Percentiles rank a stretch among this genome's conserved stretches.
Conservation (phyloP, 768 basidiomycete genomes). For the Podaxis pistillaris region DNA sequence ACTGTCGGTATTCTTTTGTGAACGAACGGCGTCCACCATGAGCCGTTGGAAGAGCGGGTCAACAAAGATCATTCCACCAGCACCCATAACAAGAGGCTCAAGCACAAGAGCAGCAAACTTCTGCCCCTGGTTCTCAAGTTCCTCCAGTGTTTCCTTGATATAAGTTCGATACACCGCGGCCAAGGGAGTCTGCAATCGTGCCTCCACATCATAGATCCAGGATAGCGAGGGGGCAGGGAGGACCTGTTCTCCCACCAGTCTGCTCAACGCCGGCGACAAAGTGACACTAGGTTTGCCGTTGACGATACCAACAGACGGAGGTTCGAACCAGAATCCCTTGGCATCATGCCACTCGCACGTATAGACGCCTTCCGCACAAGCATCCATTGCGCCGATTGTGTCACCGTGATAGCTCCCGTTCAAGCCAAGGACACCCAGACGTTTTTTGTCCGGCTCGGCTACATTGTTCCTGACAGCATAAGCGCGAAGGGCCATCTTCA, state of each 20-base stretch:
- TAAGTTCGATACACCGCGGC: constrained; percentile 62
- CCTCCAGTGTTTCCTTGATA: constrained; percentile 51
- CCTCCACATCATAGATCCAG: constrained; percentile 68
- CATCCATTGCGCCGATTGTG: constrained; percentile 97
- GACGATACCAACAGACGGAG: constrained; percentile 73
- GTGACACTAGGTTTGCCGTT: constrained; percentile 54
- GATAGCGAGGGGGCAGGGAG: constrained; percentile 46
- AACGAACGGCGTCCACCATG: constrained; percentile 78
- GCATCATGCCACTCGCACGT: constrained; percentile 96
- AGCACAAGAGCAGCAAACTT: constrained; percentile 76
- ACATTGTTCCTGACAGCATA: constrained; percentile 44
- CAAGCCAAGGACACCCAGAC: constrained; percentile 78
- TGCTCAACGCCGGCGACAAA: constrained; percentile 48
- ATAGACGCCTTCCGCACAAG: constrained; percentile 87
- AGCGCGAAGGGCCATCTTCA: constrained; percentile 93
- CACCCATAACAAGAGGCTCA: constrained; percentile 92
- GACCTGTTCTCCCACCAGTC: constrained; percentile 25
- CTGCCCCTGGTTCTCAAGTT: constrained; percentile 38
- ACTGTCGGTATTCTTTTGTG: constrained; percentile 28
- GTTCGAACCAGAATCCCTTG: constrained; percentile 92
- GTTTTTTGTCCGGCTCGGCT: constrained; percentile 37
- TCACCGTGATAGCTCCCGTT: constrained; percentile 97
- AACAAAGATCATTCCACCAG: constrained; percentile 96
- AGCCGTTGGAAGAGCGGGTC: constrained; percentile 95
- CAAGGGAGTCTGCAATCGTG: constrained; percentile 58